Evolutionary conservation across 768 basidiomycete genomes (phyloP).

Genomic region (Trametes sanguinea): DNA sequence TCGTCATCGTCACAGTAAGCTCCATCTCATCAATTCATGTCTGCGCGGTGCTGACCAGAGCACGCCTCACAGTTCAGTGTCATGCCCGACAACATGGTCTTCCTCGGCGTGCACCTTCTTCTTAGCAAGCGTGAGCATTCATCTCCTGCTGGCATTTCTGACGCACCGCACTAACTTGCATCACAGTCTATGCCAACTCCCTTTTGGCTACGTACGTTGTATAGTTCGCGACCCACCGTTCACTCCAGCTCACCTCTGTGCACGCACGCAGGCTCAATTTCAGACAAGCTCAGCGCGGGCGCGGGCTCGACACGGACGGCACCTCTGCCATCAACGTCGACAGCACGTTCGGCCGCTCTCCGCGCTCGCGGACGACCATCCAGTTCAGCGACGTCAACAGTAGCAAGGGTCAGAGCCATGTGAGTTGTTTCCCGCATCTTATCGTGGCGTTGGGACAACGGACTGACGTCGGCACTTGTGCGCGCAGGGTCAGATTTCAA

Average conservation of each 20-base stretch:
- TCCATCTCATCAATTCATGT: neutral
- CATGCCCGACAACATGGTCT: constrained; percentile 22
- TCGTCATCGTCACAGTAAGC: constrained; percentile 16
- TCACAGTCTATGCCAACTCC: constrained; percentile 19
- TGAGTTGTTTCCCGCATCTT: neutral
- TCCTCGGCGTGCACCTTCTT: constrained; percentile 20
- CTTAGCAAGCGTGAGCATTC: constrained; percentile 18
- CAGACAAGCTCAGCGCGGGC: constrained; percentile 7
- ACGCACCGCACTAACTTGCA: neutral
- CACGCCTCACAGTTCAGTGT: constrained; percentile 1
- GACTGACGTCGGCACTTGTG: too few relatives aligned
- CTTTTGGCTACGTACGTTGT: constrained; percentile 16
- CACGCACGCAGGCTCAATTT: constrained; percentile 9
- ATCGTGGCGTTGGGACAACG: too few relatives aligned
- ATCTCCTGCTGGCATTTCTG: neutral
- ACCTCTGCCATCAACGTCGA: neutral
- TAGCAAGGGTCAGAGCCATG: neutral
- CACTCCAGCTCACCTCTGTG: too few relatives aligned
- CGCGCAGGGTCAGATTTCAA: too few relatives aligned
- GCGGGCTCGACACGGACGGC: constrained; percentile 7
- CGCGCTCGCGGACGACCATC: neutral
- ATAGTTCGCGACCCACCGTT: too few relatives aligned
- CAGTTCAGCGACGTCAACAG: neutral
- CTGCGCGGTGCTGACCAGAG: too few relatives aligned
- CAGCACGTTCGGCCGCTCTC: neutral